Percentiles rank a stretch among this genome's conserved stretches.
These are phyloP conservation scores for Pyrenophora tritici-repentis DNA, from an alignment of 2,329 filamentous ascomycete genomes.

Conservation along the genomic window DNA sequence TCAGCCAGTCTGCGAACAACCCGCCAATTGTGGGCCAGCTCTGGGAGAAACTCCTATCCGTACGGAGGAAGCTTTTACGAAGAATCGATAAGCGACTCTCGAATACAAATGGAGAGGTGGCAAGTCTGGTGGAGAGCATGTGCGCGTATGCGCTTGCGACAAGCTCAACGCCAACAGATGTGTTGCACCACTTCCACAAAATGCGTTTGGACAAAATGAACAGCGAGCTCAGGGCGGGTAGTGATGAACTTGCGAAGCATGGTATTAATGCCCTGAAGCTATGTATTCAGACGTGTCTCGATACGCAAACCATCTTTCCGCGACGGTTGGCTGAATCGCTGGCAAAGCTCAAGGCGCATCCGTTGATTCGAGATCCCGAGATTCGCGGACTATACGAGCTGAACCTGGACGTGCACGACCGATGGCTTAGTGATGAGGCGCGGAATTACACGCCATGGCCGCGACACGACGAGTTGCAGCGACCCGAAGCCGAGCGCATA, in stretches of 20 bases:
- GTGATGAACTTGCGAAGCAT: constrained; percentile 54
- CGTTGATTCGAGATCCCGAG: constrained; percentile 72
- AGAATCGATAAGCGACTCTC: constrained; percentile 63
- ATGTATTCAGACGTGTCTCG: constrained; percentile 76
- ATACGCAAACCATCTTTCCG: constrained; percentile 78
- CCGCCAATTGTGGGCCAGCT: constrained; percentile 65
- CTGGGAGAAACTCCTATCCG: constrained; percentile 64
- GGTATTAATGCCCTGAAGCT: constrained; percentile 71
- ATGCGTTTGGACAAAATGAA: constrained; percentile 72
- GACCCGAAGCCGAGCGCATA: constrained; percentile 49
- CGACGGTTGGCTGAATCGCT: constrained; percentile 72
- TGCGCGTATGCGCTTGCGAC: constrained; percentile 82
- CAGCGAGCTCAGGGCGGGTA: constrained; percentile 60
- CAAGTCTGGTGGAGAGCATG: constrained; percentile 69
- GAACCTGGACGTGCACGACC: constrained; percentile 75
- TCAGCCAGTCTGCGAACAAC: constrained; percentile 59
- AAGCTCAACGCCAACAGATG: constrained; percentile 78
- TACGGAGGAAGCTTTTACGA: constrained; percentile 68
- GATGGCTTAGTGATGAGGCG: constrained; percentile 83
- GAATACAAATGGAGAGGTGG: constrained; percentile 44
- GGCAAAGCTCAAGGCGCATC: constrained; percentile 67
- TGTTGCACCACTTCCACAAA: constrained; percentile 76
- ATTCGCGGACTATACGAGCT: constrained; percentile 71
- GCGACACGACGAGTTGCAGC: constrained; percentile 70
- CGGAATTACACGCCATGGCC: constrained; percentile 86